These are phyloP conservation scores for Eucalyptus lansdowneana DNA, from an alignment of 345 rosid genomes.

Conservation along the genomic window DNA sequence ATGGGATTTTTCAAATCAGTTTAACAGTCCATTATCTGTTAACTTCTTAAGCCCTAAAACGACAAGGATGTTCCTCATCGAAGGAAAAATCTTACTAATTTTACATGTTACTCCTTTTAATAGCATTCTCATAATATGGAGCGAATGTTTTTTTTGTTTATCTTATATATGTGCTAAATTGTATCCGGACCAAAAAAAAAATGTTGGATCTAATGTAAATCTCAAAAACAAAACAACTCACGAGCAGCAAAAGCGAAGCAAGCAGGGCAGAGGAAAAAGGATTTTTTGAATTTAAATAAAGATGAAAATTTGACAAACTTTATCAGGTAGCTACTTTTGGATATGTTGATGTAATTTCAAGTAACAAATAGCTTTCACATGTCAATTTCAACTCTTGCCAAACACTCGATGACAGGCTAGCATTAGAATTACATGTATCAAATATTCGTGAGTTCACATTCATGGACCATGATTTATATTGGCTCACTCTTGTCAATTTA, in stretches of 20 bases:
- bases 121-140: fast-evolving
- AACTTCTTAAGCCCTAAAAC: fast-evolving
- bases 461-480: too few species aligned
- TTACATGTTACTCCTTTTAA: neutral
- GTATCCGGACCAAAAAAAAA: neutral
- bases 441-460: too few species aligned
- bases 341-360: too few species aligned
- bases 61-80: neutral
- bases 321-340: too few species aligned
- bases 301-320: too few species aligned
- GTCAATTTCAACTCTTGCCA: too few species aligned
- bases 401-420: fast-evolving
- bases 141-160: fast-evolving
- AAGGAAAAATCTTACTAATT: fast-evolving
- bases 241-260: too few species aligned
- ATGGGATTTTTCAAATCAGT: too few species aligned
- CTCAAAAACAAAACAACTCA: neutral
- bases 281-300: too few species aligned
- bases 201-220: neutral
- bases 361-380: too few species aligned
- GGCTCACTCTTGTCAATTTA: too few species aligned
- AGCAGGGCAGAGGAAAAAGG: fast-evolving
- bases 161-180: neutral
- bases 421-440: fast-evolving
- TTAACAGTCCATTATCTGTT: too few species aligned